Conservation (phyloP, 768 basidiomycete species). For the Auricularia sp. region DNA sequence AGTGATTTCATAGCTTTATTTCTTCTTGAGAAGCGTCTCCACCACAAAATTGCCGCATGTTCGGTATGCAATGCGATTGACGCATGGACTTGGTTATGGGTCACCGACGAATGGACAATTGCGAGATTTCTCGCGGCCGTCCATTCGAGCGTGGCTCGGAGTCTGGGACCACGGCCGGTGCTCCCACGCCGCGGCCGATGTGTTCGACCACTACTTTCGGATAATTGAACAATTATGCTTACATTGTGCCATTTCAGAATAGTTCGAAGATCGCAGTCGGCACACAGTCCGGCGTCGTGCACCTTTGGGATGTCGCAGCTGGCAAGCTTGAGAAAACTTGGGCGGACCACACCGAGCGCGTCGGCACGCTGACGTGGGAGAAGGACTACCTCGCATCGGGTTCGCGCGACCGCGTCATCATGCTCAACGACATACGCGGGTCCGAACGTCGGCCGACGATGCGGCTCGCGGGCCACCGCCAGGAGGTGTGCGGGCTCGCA, state of each 20-base stretch:
- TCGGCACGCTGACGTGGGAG: conserved; percentile 95
- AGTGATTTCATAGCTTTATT: background rate
- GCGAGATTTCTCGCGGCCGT: no score
- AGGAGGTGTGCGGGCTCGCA: conserved; percentile 92
- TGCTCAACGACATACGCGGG: conserved; percentile 87
- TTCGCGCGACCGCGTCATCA: conserved; percentile 80
- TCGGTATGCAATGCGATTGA: no score
- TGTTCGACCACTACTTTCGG: no score
- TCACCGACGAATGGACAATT: no score
- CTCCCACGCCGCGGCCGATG: no score
- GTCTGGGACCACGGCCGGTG: no score
- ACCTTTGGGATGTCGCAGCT: conserved; percentile 86
- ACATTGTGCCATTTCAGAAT: conserved; percentile 19
- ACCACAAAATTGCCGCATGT: no score
- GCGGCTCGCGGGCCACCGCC: conserved; percentile 63
- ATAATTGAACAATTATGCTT: no score
- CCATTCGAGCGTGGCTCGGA: no score
- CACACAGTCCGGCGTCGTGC: conserved; percentile 77
- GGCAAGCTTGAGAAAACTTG: conserved; percentile 73
- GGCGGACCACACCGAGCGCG: conserved; percentile 70
- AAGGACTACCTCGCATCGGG: conserved; percentile 78
- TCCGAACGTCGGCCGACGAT: conserved; percentile 55
- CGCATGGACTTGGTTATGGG: no score
- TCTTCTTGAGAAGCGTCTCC: no score
- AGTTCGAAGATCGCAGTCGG: conserved; percentile 89